Percentiles rank a stretch among this genome's conserved stretches.
These are phyloP conservation scores for Rhodocollybia butyracea DNA, from an alignment of 768 basidiomycete genomes.

Conservation along the genomic window DNA sequence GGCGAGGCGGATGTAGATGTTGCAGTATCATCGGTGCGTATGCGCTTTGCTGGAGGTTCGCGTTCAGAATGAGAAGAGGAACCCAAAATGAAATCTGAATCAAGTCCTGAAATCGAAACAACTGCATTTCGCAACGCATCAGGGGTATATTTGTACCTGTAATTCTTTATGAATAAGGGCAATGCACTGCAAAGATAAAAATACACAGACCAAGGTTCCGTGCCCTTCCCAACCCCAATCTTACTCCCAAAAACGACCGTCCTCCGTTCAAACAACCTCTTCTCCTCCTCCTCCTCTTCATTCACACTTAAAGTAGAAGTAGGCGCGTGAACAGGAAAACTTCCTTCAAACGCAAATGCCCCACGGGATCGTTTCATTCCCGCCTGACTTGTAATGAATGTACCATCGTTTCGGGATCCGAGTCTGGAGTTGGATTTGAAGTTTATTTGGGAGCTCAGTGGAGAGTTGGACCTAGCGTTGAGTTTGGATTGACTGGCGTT, in stretches of 20 bases:
- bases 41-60: conserved; percentile 5
- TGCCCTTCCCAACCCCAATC: conserved; percentile 3
- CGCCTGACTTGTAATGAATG: no score
- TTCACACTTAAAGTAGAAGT: background rate
- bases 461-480: background rate
- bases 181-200: background rate
- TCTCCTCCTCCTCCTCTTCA: background rate
- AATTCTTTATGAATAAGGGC: background rate
- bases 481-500: background rate
- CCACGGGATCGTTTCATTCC: conserved; percentile 2
- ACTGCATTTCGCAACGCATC: background rate
- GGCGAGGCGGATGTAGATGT: background rate
- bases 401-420: no score
- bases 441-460: no score
- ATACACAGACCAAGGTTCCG: conserved; percentile 3
- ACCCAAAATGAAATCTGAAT: no score
- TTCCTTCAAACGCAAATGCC: background rate
- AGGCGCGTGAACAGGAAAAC: no score
- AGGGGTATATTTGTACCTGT: conserved; percentile 6
- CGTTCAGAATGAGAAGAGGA: no score
- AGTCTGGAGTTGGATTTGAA: no score
- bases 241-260: conserved; percentile 4
- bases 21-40: background rate
- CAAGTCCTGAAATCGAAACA: background rate
- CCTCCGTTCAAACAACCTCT: background rate